Evolutionary conservation across 2,329 filamentous ascomycete genomes (phyloP).

Genomic region (Penicillium polonicum): DNA sequence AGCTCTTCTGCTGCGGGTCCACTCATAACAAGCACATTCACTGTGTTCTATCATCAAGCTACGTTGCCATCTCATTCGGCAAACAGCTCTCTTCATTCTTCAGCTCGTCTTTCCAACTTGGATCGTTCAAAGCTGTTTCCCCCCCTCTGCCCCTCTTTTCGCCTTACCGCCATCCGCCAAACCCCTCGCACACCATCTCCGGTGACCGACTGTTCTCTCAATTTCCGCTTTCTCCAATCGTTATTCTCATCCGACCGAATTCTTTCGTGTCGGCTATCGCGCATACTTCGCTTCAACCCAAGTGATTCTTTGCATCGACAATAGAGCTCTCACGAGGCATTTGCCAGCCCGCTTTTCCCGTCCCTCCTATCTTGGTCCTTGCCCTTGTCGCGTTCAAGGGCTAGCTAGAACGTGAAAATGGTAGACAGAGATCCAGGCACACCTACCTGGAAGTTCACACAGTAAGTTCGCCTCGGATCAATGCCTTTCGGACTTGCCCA

Average conservation of each 20-base stretch:
- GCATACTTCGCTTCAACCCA: constrained; percentile 3
- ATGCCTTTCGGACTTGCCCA: constrained; percentile 1
- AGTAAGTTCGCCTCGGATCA: constrained; percentile 62
- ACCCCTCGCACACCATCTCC: constrained; percentile 21
- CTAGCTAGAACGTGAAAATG: constrained; percentile 65
- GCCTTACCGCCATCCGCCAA: constrained; percentile 15
- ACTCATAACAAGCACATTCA: constrained; percentile 22
- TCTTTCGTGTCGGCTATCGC: constrained; percentile 10
- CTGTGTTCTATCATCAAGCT: constrained; percentile 4
- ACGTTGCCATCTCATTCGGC: constrained; percentile 13
- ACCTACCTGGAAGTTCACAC: constrained; percentile 99
- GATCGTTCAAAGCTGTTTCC: constrained; percentile 21
- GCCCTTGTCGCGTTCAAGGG: constrained; percentile 30
- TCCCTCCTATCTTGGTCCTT: constrained; percentile 17
- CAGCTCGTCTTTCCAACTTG: neutral
- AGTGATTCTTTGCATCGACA: constrained; percentile 15
- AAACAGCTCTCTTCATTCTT: neutral
- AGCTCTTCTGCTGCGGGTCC: constrained; percentile 24
- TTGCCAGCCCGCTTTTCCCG: constrained; percentile 15
- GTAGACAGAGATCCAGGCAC: constrained; percentile 91
- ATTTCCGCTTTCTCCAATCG: constrained; percentile 7
- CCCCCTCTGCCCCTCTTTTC: constrained; percentile 17
- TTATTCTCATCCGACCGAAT: constrained; percentile 13
- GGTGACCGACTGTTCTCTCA: constrained; percentile 14
- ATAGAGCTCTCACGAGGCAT: constrained; percentile 21